phyloP scores from a whole-genome alignment of 2,329 filamentous ascomycete genomes.

The Chlorencoelia australis region DNA sequence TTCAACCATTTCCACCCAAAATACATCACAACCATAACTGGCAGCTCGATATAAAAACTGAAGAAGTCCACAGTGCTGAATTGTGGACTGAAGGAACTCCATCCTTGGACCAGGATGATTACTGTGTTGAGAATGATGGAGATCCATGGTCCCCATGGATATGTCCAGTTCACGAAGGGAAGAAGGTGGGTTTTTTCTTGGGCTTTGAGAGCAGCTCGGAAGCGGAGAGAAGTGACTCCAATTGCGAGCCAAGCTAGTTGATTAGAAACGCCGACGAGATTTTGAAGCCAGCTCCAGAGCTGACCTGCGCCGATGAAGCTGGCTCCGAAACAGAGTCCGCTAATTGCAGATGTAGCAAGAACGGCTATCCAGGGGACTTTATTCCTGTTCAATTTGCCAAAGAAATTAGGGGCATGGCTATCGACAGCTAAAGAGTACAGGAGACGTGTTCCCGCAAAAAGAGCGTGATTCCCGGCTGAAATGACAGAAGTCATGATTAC shows the following conservation, averaged over 20 bases:
- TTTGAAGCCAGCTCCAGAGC: constrained; percentile 57
- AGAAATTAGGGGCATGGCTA: constrained; percentile 44
- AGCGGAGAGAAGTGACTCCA: constrained; percentile 53
- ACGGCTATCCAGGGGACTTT: constrained; percentile 44
- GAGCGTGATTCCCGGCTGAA: constrained; percentile 47
- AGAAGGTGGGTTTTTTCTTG: constrained; percentile 53
- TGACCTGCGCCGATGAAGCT: constrained; percentile 56
- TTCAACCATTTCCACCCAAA: constrained; percentile 43
- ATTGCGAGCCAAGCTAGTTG: constrained; percentile 58
- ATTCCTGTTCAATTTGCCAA: constrained; percentile 39
- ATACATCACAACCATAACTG: constrained; percentile 46
- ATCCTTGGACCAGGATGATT: constrained; percentile 54
- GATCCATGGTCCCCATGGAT: constrained; percentile 49
- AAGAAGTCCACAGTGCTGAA: constrained; percentile 52
- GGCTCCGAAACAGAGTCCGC: constrained; percentile 52
- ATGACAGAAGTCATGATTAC: constrained; percentile 50
- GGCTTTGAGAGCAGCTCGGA: constrained; percentile 44
- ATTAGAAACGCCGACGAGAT: constrained; percentile 58
- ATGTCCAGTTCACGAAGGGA: constrained; percentile 58
- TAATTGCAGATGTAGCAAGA: constrained; percentile 41
- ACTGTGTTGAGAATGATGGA: constrained; percentile 47
- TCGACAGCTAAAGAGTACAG: constrained; percentile 47
- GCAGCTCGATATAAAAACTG: constrained; percentile 53
- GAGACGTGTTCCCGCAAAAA: constrained; percentile 46
- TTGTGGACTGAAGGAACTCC: constrained; percentile 48